Base-by-base conservation (phyloP, 768 basidiomycete species). In the Lactarius pseudohatsudake region DNA sequence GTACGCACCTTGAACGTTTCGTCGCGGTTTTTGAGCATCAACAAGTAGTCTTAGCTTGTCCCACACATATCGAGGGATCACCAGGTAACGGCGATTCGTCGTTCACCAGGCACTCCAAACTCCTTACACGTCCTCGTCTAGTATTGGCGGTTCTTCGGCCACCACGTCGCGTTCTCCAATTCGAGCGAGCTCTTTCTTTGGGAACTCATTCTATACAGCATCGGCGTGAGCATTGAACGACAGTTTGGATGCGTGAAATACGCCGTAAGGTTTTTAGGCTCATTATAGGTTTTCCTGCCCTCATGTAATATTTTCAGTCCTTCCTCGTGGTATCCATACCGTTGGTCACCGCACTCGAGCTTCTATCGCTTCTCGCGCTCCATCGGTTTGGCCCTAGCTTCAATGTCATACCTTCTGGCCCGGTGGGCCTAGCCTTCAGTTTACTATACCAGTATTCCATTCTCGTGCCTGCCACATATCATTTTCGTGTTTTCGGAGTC, bases 61-160 rank as follows among this genome's bases (percentile, higher is more conserved):
- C 95, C 94, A 2, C 94, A 97, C 74, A 82, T 97, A 57, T 93
- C 92, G n/a, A 86, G 85, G 61, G 85, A 96, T 75, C 90, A 92
- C 72, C 94, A 96, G 82, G 94, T 92, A 79, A 59, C 76, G 69
- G 66, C 61, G 65, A 61, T 22, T 58, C 58, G 60, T 59, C 26
- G 2, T 36, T 41, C 18, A 28, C 26, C 26, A 61, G 50, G 32
- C 16, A 8, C 28, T 53, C 22, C 13, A 22, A 53, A 13, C 13
- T 15, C 50, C 50, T 45, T 20, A 55, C 20, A 28, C 36, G 0
- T 45, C n/a, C 60, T 54, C 64, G 68, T 62, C 67, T 76, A 98
- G 94, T 94, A 93, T 73, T 97, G 92, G 93, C 84, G 95, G 36
- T 80, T 97, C 22, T 72, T 85, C 20, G 77, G 82, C 11, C 89